Evolutionary conservation across 768 basidiomycete species (phyloP).

Genomic region (Russula compacta): DNA sequence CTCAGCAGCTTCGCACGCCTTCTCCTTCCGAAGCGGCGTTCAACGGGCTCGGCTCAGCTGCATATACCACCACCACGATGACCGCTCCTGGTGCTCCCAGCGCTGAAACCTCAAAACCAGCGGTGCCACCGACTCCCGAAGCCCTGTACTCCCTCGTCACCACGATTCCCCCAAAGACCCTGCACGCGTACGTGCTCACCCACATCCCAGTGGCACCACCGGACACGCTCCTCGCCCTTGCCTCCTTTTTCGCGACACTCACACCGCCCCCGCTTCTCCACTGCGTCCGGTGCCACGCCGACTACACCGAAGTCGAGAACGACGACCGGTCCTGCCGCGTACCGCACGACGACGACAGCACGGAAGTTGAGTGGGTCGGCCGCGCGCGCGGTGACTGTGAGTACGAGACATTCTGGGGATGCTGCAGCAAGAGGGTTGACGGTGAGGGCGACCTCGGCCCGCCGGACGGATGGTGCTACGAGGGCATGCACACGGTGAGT

Average conservation of each 20-base stretch:
- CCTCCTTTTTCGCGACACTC: slow-evolving; percentile 52
- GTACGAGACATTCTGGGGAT: slow-evolving; percentile 57
- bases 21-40: slow-evolving; percentile 37
- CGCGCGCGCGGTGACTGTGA: slow-evolving; percentile 26
- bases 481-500: slow-evolving; percentile 69
- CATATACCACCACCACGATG: slow-evolving; percentile 20
- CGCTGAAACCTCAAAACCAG: slow-evolving; percentile 23
- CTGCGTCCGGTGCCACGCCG: slow-evolving; percentile 67
- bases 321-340: slow-evolving; percentile 60
- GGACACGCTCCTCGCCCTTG: slow-evolving; percentile 37
- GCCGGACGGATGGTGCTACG: slow-evolving; percentile 82
- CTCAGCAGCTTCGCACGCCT: slow-evolving; percentile 41
- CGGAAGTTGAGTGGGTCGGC: slow-evolving; percentile 55
- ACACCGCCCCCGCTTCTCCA: slow-evolving; percentile 60
- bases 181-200: slow-evolving; percentile 52
- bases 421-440: slow-evolving; percentile 63
- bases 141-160: slow-evolving; percentile 44
- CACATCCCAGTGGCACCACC: slow-evolving; percentile 36
- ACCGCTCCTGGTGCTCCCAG: slow-evolving; percentile 23
- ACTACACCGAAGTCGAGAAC: slow-evolving; percentile 66
- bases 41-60: slow-evolving; percentile 9
- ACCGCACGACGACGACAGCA: slow-evolving; percentile 74
- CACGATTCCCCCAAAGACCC: slow-evolving; percentile 55
- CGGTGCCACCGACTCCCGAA: slow-evolving; percentile 22
- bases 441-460: slow-evolving; percentile 77